Conservation (phyloP, 2,329 filamentous ascomycete species). For the Ceratocystis variospora region DNA sequence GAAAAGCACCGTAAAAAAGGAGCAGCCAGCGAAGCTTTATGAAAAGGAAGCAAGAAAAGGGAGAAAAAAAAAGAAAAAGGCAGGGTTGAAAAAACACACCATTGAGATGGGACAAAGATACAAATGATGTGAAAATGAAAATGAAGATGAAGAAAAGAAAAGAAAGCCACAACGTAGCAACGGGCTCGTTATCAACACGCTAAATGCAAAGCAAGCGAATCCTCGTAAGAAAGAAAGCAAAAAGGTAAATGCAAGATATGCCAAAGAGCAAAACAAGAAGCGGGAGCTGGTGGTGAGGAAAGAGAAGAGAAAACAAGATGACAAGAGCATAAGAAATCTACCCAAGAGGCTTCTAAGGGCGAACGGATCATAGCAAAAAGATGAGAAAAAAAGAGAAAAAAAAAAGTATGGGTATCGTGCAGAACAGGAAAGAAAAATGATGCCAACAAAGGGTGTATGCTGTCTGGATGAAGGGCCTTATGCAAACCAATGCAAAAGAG, state of each 20-base stretch:
- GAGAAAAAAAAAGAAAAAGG: slow-evolving; percentile 2
- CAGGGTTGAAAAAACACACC: background rate
- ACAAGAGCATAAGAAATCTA: slow-evolving; percentile 6
- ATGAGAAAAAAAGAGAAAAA: background rate
- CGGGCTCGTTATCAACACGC: slow-evolving; percentile 24
- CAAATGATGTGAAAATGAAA: slow-evolving; percentile 21
- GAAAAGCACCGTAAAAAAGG: background rate
- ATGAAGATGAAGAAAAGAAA: background rate
- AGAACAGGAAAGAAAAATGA: slow-evolving; percentile 9
- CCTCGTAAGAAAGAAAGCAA: background rate
- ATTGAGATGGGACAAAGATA: background rate
- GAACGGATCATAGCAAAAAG: background rate
- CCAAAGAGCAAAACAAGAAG: slow-evolving; percentile 7
- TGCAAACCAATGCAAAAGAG: background rate
- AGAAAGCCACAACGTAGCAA: background rate
- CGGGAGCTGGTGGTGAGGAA: background rate
- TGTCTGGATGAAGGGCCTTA: background rate
- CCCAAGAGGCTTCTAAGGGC: slow-evolving; percentile 12
- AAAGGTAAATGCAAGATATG: slow-evolving; percentile 8
- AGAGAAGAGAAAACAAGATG: slow-evolving; percentile 8
- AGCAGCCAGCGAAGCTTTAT: background rate
- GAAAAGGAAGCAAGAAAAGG: background rate
- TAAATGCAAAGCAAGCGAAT: slow-evolving; percentile 25
- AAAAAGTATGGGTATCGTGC: background rate
- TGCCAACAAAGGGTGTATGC: background rate